phyloP scores from a whole-genome alignment of 495 filamentous ascomycete species.

The Podospora sp. region DNA sequence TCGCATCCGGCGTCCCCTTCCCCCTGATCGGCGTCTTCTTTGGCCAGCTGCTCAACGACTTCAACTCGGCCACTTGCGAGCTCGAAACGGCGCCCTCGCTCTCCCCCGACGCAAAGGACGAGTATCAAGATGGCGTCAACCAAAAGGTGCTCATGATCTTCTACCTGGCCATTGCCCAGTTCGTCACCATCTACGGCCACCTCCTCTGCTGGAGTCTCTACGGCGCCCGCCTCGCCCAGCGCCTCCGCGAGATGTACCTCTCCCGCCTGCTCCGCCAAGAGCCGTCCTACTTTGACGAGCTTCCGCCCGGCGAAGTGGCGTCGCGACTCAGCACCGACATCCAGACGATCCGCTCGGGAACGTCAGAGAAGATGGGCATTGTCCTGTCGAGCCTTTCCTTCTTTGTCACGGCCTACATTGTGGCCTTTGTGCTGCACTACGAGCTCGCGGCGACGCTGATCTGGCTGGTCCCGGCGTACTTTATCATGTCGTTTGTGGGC shows the following conservation, averaged over 20 bases:
- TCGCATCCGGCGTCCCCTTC: constrained; percentile 68
- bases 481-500: constrained; percentile 65
- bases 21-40: constrained; percentile 70
- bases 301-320: constrained; percentile 62
- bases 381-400: constrained; percentile 60
- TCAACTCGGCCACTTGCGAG: constrained; percentile 62
- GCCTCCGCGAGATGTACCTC: constrained; percentile 63
- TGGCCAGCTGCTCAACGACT: constrained; percentile 66
- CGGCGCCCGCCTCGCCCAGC: constrained; percentile 62
- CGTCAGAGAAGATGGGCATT: constrained; percentile 69
- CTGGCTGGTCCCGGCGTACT: constrained; percentile 65
- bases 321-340: constrained; percentile 63
- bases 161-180: constrained; percentile 64
- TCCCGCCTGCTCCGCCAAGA: constrained; percentile 61
- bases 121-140: constrained; percentile 47
- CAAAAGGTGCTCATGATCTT: constrained; percentile 62
- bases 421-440: constrained; percentile 63
- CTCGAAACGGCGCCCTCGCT: constrained; percentile 27
- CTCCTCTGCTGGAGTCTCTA: constrained; percentile 61
- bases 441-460: constrained; percentile 56
- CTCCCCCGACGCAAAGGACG: constrained; percentile 20
- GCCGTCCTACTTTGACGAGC: constrained; percentile 61
- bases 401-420: constrained; percentile 65
- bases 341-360: constrained; percentile 62
- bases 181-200: constrained; percentile 61